A percentile compares a stretch with the other conserved stretches of the same genome.
Evolutionary conservation across 2,329 filamentous ascomycete species (phyloP).

Genomic region (Trichoderma koningiopsis): DNA sequence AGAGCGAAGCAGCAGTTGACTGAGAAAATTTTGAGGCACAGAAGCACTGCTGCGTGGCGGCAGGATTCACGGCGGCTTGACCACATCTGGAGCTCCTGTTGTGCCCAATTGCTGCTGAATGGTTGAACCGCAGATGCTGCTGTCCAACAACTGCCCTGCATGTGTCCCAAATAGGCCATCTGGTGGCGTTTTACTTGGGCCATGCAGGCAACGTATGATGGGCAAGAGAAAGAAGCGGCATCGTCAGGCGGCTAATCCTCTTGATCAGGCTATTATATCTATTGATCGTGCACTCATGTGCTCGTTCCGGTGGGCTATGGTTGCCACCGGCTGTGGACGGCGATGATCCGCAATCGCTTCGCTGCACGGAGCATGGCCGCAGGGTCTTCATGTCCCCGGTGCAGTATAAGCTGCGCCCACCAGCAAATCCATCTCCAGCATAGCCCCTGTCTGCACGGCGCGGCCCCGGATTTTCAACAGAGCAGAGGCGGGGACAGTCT

Average conservation of each 20-base stretch:
- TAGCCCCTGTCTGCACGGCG: conserved; percentile 8
- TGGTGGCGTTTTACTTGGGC: conserved; percentile 3
- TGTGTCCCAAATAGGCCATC: neutral
- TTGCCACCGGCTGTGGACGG: neutral
- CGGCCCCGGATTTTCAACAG: conserved; percentile 20
- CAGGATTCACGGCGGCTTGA: neutral
- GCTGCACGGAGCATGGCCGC: neutral
- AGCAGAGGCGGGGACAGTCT: neutral
- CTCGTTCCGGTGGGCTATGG: neutral
- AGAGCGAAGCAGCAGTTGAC: neutral
- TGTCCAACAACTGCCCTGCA: neutral
- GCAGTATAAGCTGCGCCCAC: neutral
- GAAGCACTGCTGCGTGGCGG: neutral
- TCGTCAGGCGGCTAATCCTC: neutral
- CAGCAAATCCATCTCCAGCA: neutral
- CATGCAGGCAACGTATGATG: conserved; percentile 22
- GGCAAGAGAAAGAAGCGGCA: neutral
- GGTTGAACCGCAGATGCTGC: neutral
- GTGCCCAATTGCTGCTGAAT: neutral
- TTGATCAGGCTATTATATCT: neutral
- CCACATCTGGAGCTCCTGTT: neutral
- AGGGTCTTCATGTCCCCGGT: neutral
- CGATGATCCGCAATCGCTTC: conserved; percentile 4
- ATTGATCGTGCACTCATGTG: neutral
- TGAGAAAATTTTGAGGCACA: neutral